A percentile compares a stretch with the other conserved stretches of the same genome.
phyloP scores from a whole-genome alignment of 192 early-diverging fungal genomes.

The Umbelopsis sp. region DNA sequence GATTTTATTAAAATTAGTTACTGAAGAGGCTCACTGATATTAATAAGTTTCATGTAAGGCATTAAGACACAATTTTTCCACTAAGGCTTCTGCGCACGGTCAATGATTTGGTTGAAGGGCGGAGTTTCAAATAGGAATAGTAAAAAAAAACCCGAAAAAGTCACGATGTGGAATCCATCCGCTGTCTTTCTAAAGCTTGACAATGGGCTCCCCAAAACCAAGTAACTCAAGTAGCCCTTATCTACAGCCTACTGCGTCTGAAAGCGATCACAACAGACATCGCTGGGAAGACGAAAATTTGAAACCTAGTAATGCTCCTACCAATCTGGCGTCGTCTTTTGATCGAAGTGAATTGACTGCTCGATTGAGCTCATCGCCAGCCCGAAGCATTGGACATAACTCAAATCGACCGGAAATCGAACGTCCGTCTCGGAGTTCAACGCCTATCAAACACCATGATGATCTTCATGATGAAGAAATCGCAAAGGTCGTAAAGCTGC shows the following conservation, averaged over 20 bases:
- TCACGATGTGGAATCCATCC: neutral
- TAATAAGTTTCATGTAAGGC: neutral
- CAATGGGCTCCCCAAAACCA: constrained; percentile 16
- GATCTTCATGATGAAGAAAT: constrained; percentile 50
- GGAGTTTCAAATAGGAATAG: neutral
- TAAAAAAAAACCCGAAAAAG: constrained; percentile 9
- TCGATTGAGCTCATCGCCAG: constrained; percentile 10
- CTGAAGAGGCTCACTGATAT: neutral
- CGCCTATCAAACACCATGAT: neutral
- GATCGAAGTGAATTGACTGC: constrained; percentile 5
- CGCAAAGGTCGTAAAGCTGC: constrained; percentile 64
- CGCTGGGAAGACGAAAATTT: neutral
- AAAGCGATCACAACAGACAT: neutral
- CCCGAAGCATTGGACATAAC: neutral
- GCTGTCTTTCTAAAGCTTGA: constrained; percentile 3
- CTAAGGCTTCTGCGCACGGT: neutral
- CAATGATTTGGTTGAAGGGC: neutral
- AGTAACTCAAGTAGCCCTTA: constrained; percentile 12
- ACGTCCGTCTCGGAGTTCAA: neutral
- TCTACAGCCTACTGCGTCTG: neutral
- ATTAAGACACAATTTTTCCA: neutral
- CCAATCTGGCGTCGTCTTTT: neutral
- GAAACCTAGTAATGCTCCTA: neutral
- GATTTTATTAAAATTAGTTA: no score
- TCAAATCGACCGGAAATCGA: neutral